Base-by-base conservation (phyloP, 345 rosid genomes). In the Raphanus raphanistrum region DNA sequence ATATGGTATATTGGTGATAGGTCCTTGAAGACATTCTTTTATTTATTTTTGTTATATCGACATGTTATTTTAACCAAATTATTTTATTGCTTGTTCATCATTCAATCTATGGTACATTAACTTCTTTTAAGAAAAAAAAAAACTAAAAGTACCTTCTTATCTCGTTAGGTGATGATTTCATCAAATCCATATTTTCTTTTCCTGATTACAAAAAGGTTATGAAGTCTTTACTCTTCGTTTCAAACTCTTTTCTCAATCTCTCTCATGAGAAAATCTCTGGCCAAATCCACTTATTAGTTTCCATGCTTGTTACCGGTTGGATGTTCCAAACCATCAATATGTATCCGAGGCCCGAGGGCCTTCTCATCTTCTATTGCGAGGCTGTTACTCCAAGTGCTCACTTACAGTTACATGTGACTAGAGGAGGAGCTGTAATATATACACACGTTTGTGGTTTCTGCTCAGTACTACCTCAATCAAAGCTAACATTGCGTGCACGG, bases 1-100 rank as follows among this genome's bases (percentile, higher is more conserved):
- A 62, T 73, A 35, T 62, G 65, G 17, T 71, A 78, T 71, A 78
- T 77, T 63, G 76, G 55, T 59, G 70, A 50, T 78, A 71, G 67
- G 74, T 67, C 63, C 64, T 59, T 55, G 71, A 50, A 33, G 36
- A 35, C 66, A 70, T 67, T 67, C 71, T 67, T 45, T 67, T 67
- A 26, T 67, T 41, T 41, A n/a, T 66, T 43, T 67, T 35, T 5
- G 29, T 16, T 9, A 35, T 35, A 1, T 43, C 29, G 69, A 76
- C 9, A 77, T 61, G 68, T 63, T 48, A 38, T 70, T 63, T 58
- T 71, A 71, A 48, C 41, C 68, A 62, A 62, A 66, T 71, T 78
- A 55, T 21, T 78, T 78, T 43, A 25, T 21, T 63, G 48, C 28
- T 72, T 66, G 72, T 71, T 72, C 54, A 78, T 58, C 68, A 57